A percentile compares a stretch with the other conserved stretches of the same genome.
phyloP scores from a whole-genome alignment of 306 rosid species.

The Rubus idaeus region DNA sequence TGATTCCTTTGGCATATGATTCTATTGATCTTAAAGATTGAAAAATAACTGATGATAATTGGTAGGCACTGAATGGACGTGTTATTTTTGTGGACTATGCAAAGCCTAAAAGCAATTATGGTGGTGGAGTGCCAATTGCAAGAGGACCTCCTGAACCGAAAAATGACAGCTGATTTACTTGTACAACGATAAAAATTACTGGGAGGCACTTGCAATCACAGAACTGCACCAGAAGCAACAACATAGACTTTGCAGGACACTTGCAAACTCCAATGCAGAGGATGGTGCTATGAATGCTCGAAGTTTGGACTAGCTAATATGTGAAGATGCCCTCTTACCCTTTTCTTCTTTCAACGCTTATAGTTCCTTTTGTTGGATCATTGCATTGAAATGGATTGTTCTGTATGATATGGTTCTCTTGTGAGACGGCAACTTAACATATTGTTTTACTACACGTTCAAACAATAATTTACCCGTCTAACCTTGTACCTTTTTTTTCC shows the following conservation, averaged over 20 bases:
- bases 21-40: neutral
- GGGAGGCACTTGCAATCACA: neutral
- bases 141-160: conserved; percentile 76
- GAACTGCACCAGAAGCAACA: neutral
- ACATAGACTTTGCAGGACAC: neutral
- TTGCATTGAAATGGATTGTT: neutral
- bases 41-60: conserved; percentile 22
- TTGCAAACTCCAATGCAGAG: neutral
- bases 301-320: conserved; percentile 2
- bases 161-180: conserved; percentile 22
- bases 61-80: conserved; percentile 84
- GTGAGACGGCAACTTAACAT: neutral
- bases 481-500: too few relatives aligned
- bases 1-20: neutral
- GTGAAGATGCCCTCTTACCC: neutral
- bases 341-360: neutral
- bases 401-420: too few relatives aligned
- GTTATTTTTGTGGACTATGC: conserved; percentile 79
- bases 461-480: too few relatives aligned
- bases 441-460: too few relatives aligned
- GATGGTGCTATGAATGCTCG: neutral
- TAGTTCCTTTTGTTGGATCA: neutral
- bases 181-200: neutral
- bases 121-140: conserved; percentile 64
- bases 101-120: conserved; percentile 44